phyloP scores from a whole-genome alignment of 306 rosid genomes.

The Inga leiocalycina region DNA sequence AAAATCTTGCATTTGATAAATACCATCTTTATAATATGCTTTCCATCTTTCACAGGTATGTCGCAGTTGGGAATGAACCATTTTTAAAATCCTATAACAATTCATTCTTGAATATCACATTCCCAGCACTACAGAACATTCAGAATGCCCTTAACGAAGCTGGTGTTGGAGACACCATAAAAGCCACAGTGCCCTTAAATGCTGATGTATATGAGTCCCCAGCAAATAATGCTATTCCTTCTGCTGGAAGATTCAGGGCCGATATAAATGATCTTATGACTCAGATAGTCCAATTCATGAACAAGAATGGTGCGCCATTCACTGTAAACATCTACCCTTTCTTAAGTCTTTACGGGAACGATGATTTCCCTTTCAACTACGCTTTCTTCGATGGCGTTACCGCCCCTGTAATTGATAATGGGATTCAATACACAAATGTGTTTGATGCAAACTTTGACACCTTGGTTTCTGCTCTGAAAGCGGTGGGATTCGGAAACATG shows the following conservation, averaged over 20 bases:
- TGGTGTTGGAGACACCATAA: slow-evolving; percentile 65
- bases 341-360: slow-evolving; percentile 87
- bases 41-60: slow-evolving; percentile 64
- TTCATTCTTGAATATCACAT: slow-evolving; percentile 77
- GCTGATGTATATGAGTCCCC: slow-evolving; percentile 94
- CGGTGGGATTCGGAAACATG: slow-evolving; percentile 63
- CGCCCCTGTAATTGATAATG: slow-evolving; percentile 67
- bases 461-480: slow-evolving; percentile 78
- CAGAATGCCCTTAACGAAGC: slow-evolving; percentile 94
- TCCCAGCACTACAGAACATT: slow-evolving; percentile 93
- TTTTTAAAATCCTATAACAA: slow-evolving; percentile 86
- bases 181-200: slow-evolving; percentile 95
- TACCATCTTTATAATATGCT: slow-evolving; percentile 12
- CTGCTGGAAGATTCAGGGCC: slow-evolving; percentile 81
- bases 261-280: slow-evolving; percentile 83
- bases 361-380: slow-evolving; percentile 77
- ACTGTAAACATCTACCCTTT: slow-evolving; percentile 95
- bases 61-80: slow-evolving; percentile 98
- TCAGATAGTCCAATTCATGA: slow-evolving; percentile 70
- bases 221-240: slow-evolving; percentile 55
- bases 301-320: slow-evolving; percentile 78
- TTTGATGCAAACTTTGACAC: slow-evolving; percentile 96
- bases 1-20: not conserved
- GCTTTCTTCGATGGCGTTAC: slow-evolving; percentile 91
- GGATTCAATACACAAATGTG: slow-evolving; percentile 74